Conservation (phyloP, 352 stramenopile genomes). For the Thalassiosira mediterranea region DNA sequence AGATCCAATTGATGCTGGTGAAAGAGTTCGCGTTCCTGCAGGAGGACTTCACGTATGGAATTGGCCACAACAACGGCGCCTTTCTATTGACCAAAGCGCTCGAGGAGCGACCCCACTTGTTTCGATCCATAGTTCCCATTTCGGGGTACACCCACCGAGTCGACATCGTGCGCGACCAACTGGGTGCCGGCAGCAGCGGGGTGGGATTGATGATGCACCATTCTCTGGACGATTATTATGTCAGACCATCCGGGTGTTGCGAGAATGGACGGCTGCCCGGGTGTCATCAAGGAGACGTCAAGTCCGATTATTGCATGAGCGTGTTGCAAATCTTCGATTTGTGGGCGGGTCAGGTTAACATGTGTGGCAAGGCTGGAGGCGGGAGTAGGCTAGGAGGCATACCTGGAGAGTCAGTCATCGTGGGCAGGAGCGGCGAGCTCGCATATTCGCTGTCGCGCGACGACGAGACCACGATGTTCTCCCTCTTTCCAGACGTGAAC, state of each 20-base stretch:
- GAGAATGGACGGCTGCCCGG: constrained; percentile 38
- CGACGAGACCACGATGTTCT: constrained; percentile 14
- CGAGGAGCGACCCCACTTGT: constrained; percentile 24
- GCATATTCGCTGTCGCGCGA: constrained; percentile 15
- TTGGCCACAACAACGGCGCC: constrained; percentile 55
- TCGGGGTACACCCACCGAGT: constrained; percentile 38
- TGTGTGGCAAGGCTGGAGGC: background rate
- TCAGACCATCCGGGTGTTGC: constrained; percentile 51
- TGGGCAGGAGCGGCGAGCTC: constrained; percentile 1
- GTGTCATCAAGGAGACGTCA: constrained; percentile 39
- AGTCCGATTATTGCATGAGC: constrained; percentile 21
- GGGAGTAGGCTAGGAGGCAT: background rate
- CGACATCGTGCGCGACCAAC: background rate
- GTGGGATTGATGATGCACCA: constrained; percentile 52
- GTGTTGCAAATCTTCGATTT: constrained; percentile 29
- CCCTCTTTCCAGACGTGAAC: background rate
- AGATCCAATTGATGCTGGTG: constrained; percentile 32
- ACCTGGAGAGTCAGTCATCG: background rate
- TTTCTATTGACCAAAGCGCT: constrained; percentile 44
- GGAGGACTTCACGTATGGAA: constrained; percentile 40
- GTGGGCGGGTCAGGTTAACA: constrained; percentile 28
- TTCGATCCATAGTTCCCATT: constrained; percentile 55
- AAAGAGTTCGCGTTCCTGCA: constrained; percentile 32
- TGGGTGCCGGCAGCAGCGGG: background rate
- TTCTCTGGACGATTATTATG: constrained; percentile 40